Evolutionary conservation across 257 asterid species (phyloP).

Genomic region (Solanum rostratum): DNA sequence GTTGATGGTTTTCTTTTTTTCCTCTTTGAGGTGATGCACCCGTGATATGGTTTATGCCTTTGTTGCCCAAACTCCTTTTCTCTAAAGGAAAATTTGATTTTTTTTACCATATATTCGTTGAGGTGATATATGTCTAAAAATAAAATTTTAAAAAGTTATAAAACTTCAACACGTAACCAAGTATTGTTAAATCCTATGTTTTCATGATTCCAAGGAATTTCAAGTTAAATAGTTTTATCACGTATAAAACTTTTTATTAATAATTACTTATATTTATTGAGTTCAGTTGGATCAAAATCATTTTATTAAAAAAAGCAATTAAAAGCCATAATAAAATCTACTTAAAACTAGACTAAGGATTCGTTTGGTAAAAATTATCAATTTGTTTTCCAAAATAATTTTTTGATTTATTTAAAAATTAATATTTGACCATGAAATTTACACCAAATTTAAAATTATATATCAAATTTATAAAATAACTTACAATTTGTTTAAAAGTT

Average conservation of each 20-base stretch:
- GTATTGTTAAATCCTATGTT: neutral
- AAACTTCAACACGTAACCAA: neutral
- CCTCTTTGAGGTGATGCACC: neutral
- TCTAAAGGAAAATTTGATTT: neutral
- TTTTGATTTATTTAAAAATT: neutral
- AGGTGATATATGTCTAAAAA: neutral
- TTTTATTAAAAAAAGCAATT: neutral
- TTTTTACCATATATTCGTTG: neutral
- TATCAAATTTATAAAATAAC: too few relatives aligned
- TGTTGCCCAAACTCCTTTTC: neutral
- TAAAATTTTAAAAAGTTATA: neutral
- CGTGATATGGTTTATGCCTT: neutral
- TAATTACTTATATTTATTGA: neutral
- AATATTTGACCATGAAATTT: neutral
- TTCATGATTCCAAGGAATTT: neutral
- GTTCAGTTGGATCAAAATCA: neutral
- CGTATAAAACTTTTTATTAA: too few relatives aligned
- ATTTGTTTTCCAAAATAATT: too few relatives aligned
- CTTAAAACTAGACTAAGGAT: neutral
- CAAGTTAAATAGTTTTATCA: neutral
- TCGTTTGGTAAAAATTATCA: too few relatives aligned
- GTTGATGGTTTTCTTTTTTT: neutral
- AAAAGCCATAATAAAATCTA: neutral
- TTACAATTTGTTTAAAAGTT: neutral
- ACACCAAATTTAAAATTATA: neutral